phyloP scores from a whole-genome alignment of 192 early-diverging fungal species.

The Backusella parvicylindrica region DNA sequence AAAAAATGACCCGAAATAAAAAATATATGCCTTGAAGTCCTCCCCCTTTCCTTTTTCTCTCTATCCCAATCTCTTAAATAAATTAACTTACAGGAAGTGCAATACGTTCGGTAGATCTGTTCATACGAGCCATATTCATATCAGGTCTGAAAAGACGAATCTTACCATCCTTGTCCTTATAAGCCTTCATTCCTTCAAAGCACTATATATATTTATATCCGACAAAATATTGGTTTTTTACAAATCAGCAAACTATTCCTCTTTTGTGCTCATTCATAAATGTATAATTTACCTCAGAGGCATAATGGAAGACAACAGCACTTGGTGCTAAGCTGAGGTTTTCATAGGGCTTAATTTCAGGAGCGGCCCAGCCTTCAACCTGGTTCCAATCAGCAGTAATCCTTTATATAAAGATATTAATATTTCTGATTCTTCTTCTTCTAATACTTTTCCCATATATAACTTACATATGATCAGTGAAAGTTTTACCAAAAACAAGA shows the following conservation, averaged over 20 bases:
- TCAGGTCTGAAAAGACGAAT: slow-evolving; percentile 95
- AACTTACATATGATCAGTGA: slow-evolving; percentile 90
- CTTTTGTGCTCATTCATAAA: background rate
- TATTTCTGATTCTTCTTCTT: slow-evolving; percentile 1
- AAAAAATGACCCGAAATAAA: background rate
- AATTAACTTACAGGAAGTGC: slow-evolving; percentile 68
- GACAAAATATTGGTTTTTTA: background rate
- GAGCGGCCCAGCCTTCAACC: slow-evolving; percentile 74
- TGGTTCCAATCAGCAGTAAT: slow-evolving; percentile 77
- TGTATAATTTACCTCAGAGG: slow-evolving; percentile 52
- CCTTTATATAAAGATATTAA: background rate
- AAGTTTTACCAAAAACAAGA: slow-evolving; percentile 85
- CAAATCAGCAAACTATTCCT: background rate
- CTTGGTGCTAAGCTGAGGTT: slow-evolving; percentile 81
- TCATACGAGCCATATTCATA: slow-evolving; percentile 94
- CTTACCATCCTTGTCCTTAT: slow-evolving; percentile 82
- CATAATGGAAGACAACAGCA: slow-evolving; percentile 92
- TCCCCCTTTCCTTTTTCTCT: background rate
- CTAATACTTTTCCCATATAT: background rate
- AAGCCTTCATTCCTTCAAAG: slow-evolving; percentile 93
- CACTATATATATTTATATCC: slow-evolving; percentile 42
- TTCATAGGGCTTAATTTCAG: slow-evolving; percentile 82
- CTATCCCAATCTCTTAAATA: background rate
- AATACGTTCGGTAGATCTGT: slow-evolving; percentile 72
- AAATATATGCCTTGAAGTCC: background rate